Evolutionary conservation across 179 eudicot genomes (phyloP), one percentile per base, ranked within the genome.

Genomic region (Nepenthes alata): DNA sequence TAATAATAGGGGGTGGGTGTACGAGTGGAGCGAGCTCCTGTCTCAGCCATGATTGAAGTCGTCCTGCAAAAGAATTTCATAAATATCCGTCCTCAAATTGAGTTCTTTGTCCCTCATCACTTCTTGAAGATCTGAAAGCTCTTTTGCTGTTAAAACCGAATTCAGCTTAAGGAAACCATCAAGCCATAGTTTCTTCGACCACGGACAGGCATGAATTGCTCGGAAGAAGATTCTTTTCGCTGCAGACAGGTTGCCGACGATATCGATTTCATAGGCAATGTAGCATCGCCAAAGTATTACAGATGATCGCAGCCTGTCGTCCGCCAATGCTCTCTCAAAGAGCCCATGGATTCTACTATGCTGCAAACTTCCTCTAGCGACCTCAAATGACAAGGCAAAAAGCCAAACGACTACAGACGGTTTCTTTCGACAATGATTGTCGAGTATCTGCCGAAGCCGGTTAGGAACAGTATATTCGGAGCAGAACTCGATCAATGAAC

Each of bases 201-300:
- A 90, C 58, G 97, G 97, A 72, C 98, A 93, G 56, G 98, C 83
- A 75, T 93, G 97, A 58, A 93, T 83, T 70, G 98, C 98, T 8
- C 98, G 89, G 63, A 89, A 93, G 78, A 85, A 87, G 55, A 85
- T 75, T 76, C 95, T 72, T 75, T 84, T 90, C 50, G 98, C 88
- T 53, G 93, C 84, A 68, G 84, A 62, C 34, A 79, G 58, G 61
- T 93, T 74, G 56, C 80, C 69, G 61, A 75, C 71, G 38, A 73
- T 66, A 59, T 84, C 72, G 25, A 77, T 70, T 77, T 86, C 95
- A 76, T 76, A 93, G 41, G 86, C 87, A 56, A 93, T 79, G 68
- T 87, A 93, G 68, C 77, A 90, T 34, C 97, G 93, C 98, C 98
- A 93, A 35, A 93, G 71, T 53, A 89, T 35, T 41, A 77, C 88